Evolutionary conservation across 257 asterid genomes (phyloP).

Genomic region (Nicotiana undulata): DNA sequence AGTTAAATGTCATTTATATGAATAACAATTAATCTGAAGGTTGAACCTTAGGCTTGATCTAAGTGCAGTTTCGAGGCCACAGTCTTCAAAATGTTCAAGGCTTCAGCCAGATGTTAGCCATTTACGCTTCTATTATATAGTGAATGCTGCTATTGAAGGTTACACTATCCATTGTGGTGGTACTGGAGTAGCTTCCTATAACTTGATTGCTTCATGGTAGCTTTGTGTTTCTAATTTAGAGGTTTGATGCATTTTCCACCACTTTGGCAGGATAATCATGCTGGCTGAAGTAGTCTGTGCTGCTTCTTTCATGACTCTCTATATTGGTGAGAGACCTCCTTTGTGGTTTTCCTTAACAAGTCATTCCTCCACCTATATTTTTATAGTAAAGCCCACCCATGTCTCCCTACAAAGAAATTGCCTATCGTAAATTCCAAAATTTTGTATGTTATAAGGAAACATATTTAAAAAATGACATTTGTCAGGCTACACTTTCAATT

Average conservation of each 20-base stretch:
- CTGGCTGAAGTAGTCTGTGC: slow-evolving; percentile 81
- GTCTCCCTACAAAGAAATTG: background rate
- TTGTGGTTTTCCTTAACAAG: background rate
- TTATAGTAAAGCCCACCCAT: background rate
- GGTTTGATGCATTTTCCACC: slow-evolving; percentile 4
- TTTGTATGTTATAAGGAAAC: background rate
- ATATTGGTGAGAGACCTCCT: slow-evolving; percentile 57
- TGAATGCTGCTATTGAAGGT: background rate
- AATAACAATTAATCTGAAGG: background rate
- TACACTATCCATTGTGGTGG: background rate
- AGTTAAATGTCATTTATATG: background rate
- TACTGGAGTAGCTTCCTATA: background rate
- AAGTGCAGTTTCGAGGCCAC: background rate
- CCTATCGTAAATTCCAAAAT: background rate
- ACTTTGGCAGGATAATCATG: slow-evolving; percentile 70
- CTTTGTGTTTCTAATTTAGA: background rate
- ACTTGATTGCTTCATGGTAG: background rate
- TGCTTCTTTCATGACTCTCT: slow-evolving; percentile 69
- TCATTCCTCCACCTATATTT: background rate
- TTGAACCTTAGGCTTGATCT: background rate
- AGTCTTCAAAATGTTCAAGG: background rate
- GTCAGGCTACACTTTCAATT: background rate
- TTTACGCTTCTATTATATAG: background rate
- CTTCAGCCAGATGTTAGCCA: background rate
- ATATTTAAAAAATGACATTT: background rate